Base-by-base conservation (phyloP, 805 yeast species). In the Ogataea degrootiae region DNA sequence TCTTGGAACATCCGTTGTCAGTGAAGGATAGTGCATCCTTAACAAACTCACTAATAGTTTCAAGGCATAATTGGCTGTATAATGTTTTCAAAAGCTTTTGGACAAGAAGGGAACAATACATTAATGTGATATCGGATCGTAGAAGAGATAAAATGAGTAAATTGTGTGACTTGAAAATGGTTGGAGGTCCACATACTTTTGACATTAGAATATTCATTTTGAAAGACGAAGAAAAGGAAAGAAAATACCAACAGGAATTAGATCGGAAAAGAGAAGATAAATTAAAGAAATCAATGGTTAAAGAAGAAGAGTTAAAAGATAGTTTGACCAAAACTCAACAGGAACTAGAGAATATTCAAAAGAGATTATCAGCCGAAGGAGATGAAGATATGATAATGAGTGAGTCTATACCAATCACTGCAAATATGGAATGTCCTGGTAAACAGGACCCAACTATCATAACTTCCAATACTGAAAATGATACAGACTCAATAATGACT, bases 141-240 rank as follows among this genome's bases (percentile, higher is more conserved):
- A 75, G 68, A 57, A 66, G 95, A 57, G 97, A 92, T 53, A 82
- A 82, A 47, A 90, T 91, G 96, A 84, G 89, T 50, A 90, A 89
- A 61, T 69, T 94, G 47, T 80, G 92, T 55, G 97, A 91, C 55
- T 81, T 91, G 50, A 68, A 71, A 1, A 66, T 90, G 67, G 71
- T 73, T 11, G 73, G 85, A 21, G 98, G 97, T 0, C 96, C 97
- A 0, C 99, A 92, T 66, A 66, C 71, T 0, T 88, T 88, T 66
- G 88, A 83, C 37, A 75, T 85, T 2, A 71, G 95, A 50, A 65
- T 94, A 33, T 94, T 87, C 66, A 83, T 89, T n/a, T 77, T 89
- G 44, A 87, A 87, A 58, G 96, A 90, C 57, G 96, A 88, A 37
- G 77, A 80, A 37, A 72, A 77, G 22, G 88, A 83, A 52, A 72